Evolutionary conservation across 2,329 filamentous ascomycete species (phyloP).

Genomic region (Metarhizium guizhouense): DNA sequence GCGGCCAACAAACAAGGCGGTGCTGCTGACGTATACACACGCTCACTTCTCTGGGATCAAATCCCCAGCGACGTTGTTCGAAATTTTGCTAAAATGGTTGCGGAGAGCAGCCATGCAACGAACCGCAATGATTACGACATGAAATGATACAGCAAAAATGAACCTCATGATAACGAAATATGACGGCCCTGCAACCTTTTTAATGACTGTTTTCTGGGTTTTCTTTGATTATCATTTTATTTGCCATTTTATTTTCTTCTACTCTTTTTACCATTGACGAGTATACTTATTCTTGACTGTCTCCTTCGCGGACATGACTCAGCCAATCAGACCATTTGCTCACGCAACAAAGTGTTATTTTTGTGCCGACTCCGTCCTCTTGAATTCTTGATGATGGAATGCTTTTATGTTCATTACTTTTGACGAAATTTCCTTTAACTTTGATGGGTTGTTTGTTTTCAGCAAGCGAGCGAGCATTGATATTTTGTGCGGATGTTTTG

Average conservation of each 20-base stretch:
- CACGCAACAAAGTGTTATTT: conserved; percentile 4
- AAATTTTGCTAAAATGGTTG: conserved; percentile 86
- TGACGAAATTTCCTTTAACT: background rate
- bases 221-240: conserved; percentile 4
- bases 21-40: conserved; percentile 83
- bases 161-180: conserved; percentile 27
- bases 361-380: background rate
- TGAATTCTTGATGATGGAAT: background rate
- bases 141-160: conserved; percentile 23
- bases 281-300: background rate
- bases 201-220: conserved; percentile 18
- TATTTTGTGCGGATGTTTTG: background rate
- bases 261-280: background rate
- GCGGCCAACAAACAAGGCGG: conserved; percentile 55
- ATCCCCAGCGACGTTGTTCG: conserved; percentile 86
- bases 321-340: conserved; percentile 5
- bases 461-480: conserved; percentile 8
- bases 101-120: conserved; percentile 47
- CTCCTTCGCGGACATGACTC: background rate
- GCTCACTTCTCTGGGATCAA: conserved; percentile 88
- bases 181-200: conserved; percentile 14
- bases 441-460: background rate
- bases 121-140: conserved; percentile 28
- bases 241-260: background rate
- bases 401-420: background rate